Percentiles rank a stretch among this genome's conserved stretches.
phyloP scores from a whole-genome alignment of 148 eudicot species.

The Arbutus unedo region DNA sequence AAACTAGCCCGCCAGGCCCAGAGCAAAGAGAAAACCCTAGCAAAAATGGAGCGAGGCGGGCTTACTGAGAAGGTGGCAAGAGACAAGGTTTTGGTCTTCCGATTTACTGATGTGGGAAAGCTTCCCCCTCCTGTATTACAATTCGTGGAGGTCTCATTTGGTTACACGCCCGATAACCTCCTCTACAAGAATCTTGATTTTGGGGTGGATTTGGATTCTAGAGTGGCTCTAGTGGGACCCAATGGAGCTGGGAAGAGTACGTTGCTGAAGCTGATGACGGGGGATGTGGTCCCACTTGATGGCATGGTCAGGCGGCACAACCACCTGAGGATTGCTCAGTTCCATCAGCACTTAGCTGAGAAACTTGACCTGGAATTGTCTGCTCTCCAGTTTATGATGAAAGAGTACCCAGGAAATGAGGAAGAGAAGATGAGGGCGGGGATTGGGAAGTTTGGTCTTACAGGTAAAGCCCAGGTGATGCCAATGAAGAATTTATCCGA shows the following conservation, averaged over 20 bases:
- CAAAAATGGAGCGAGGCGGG: conserved; percentile 99
- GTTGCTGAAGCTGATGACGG: conserved; percentile 94
- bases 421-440: conserved; percentile 92
- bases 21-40: conserved; percentile 92
- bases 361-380: conserved; percentile 79
- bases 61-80: conserved; percentile 78
- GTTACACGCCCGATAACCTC: conserved; percentile 82
- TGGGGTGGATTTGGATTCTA: conserved; percentile 91
- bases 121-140: conserved; percentile 97
- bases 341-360: conserved; percentile 86
- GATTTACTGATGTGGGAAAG: conserved; percentile 86
- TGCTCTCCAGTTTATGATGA: conserved; percentile 72
- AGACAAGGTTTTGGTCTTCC: conserved; percentile 64
- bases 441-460: conserved; percentile 84
- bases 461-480: conserved; percentile 89
- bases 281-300: conserved; percentile 71
- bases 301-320: conserved; percentile 94
- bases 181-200: conserved; percentile 79
- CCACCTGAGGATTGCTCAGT: conserved; percentile 86
- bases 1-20: conserved; percentile 97
- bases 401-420: conserved; percentile 83
- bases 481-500: conserved; percentile 88
- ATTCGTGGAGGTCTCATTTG: conserved; percentile 83
- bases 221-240: conserved; percentile 93
- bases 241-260: conserved; percentile 99